Conservation (phyloP, 1,284 basidiomycete genomes). For the Erythrobasidium hasegawianum region DNA sequence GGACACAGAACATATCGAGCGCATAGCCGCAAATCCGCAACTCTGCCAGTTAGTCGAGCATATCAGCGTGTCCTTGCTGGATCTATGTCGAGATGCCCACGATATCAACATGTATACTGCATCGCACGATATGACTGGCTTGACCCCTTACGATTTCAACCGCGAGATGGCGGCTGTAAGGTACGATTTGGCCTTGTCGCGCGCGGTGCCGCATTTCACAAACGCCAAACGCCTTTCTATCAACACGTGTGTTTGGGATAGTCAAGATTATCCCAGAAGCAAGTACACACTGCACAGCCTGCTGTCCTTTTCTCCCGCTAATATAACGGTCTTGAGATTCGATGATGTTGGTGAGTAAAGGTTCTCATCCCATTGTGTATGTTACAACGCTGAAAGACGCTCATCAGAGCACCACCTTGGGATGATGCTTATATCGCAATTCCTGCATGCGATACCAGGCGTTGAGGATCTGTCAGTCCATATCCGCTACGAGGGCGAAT, state of each 20-base stretch:
- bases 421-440: background rate
- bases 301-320: background rate
- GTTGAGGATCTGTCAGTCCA: background rate
- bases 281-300: slow-evolving; percentile 1
- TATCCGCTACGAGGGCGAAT: background rate
- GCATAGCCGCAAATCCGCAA: background rate
- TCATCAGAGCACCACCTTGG: no score
- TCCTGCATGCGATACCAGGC: background rate
- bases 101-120: background rate
- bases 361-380: no score
- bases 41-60: background rate
- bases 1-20: background rate
- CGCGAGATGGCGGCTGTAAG: background rate
- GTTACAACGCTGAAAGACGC: no score
- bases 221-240: background rate
- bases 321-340: background rate
- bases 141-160: background rate
- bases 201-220: background rate
- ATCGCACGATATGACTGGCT: background rate
- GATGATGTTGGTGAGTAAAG: background rate
- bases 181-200: background rate
- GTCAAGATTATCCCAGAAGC: background rate
- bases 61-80: background rate
- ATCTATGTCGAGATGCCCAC: background rate
- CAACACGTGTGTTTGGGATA: background rate